Percentiles rank a stretch among this genome's conserved stretches.
These are phyloP conservation scores for Venturia aucupariae DNA, from an alignment of 2,329 filamentous ascomycete genomes.

Conservation along the genomic window DNA sequence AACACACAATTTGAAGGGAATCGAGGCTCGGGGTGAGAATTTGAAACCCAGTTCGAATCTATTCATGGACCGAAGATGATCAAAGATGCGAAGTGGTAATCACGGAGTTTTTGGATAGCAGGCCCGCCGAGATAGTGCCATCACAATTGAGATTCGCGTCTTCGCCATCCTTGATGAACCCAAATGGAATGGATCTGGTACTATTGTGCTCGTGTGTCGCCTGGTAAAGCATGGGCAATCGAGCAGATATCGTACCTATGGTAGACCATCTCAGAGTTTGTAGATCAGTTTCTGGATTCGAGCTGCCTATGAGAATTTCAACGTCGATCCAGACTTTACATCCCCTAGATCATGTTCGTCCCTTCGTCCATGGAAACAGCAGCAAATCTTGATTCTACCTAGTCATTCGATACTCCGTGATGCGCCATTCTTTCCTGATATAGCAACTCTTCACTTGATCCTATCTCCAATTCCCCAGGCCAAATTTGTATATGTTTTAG, in stretches of 20 bases:
- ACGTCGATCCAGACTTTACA: background rate
- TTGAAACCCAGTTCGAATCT: too few species aligned
- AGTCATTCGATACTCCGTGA: background rate
- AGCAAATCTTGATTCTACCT: background rate
- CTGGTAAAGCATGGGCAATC: too few species aligned
- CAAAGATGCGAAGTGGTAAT: too few species aligned
- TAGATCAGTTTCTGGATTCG: background rate
- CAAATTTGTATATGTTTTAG: conserved; percentile 32
- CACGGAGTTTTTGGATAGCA: too few species aligned
- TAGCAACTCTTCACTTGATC: background rate
- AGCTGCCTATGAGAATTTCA: background rate
- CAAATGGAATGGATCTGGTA: too few species aligned
- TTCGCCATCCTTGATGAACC: too few species aligned
- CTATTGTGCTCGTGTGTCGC: too few species aligned
- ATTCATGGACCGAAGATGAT: too few species aligned
- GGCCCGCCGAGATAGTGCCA: too few species aligned
- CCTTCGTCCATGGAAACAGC: background rate
- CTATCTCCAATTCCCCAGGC: background rate
- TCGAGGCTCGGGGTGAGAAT: too few species aligned
- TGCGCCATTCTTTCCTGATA: background rate
- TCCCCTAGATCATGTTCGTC: background rate
- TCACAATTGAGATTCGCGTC: too few species aligned
- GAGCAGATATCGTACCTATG: background rate
- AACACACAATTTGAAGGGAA: too few species aligned
- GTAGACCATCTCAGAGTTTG: background rate